Base-by-base conservation (phyloP, 202 grass and related monocot species). In the Setaria italica region DNA sequence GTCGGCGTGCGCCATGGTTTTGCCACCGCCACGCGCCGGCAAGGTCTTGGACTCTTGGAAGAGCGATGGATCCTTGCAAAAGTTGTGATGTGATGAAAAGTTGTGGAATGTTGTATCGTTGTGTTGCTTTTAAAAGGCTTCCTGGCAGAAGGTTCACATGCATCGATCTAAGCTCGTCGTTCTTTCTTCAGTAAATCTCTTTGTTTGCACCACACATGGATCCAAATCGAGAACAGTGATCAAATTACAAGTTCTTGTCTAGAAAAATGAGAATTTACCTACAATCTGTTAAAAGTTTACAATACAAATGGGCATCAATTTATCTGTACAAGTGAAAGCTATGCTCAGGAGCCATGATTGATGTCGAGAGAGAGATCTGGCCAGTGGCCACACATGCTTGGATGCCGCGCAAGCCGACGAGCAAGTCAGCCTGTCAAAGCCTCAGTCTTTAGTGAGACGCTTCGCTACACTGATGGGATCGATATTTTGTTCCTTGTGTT, bases 1-100 rank as follows among this genome's bases (percentile, higher is more conserved):
- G 1, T 46, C 43, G 43, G 11, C 70, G 33, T 39, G 29, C 30
- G 59, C 58, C 82, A 84, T 76, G 78, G 30, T 54, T 46, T 46
- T 8, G 1, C 45, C 51, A 16, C 14, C 51, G 15, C 51, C 51
- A 5, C 16, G 17, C 4, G 9, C 8, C 45, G 9, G 45, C 45
- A 46, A 46, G 1, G 39, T 41, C 68, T 62, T 8, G 37, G 53
- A 59, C 32, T 50, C 51, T 13, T 35, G 15, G 19, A 41, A 62
- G 25, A 64, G 29, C 14, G 29, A 1, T 35, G 62, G 62, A 37
- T 7, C 5, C 12, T 66, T 15, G 14, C 32, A 3, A 65, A 35
- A 34, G 60, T 30, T 65, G 5, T 2, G 62, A 9, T 42, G 34
- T 0, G 37, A 69, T 68, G 66, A 3, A 45, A 69, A 67, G 5